Conservation (phyloP, 2,329 filamentous ascomycete genomes). For the Monosporascus cannonballus region DNA sequence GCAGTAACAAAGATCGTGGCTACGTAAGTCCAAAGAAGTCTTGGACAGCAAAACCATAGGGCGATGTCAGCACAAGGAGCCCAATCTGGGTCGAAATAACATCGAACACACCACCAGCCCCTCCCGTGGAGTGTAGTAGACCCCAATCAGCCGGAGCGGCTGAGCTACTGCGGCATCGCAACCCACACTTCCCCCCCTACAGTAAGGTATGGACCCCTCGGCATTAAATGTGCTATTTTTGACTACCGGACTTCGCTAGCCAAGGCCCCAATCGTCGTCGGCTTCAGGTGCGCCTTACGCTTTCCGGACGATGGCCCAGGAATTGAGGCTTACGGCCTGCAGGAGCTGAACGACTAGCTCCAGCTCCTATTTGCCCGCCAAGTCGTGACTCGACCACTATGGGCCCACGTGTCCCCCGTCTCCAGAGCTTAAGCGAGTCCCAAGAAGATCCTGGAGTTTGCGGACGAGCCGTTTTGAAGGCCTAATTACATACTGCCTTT, state of each 20-base stretch:
- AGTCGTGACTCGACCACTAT: background rate
- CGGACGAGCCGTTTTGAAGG: too few relatives aligned
- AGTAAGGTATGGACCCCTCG: constrained; percentile 2
- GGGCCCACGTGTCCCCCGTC: background rate
- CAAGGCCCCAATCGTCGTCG: constrained; percentile 12
- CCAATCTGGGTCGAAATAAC: background rate
- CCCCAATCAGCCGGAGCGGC: background rate
- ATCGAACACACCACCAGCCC: too few relatives aligned
- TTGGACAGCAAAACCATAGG: background rate
- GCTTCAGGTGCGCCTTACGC: constrained; percentile 7
- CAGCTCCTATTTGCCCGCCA: constrained; percentile 13
- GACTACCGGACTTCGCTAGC: constrained; percentile 1
- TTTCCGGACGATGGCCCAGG: constrained; percentile 13
- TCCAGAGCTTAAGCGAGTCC: too few relatives aligned
- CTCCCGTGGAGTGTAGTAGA: background rate
- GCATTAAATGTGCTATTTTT: constrained; percentile 2
- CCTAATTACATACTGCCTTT: too few relatives aligned
- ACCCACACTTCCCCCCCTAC: background rate
- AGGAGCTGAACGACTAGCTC: constrained; percentile 21
- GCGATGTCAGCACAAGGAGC: background rate
- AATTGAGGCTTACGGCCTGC: constrained; percentile 16
- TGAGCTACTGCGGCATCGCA: background rate
- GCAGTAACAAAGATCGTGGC: background rate
- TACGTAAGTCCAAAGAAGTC: too few relatives aligned
- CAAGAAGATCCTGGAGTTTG: too few relatives aligned